Percentiles rank a stretch among this genome's conserved stretches.
phyloP scores from a whole-genome alignment of 1,139 yeast species.

The Blastobotrys petasosporus region DNA sequence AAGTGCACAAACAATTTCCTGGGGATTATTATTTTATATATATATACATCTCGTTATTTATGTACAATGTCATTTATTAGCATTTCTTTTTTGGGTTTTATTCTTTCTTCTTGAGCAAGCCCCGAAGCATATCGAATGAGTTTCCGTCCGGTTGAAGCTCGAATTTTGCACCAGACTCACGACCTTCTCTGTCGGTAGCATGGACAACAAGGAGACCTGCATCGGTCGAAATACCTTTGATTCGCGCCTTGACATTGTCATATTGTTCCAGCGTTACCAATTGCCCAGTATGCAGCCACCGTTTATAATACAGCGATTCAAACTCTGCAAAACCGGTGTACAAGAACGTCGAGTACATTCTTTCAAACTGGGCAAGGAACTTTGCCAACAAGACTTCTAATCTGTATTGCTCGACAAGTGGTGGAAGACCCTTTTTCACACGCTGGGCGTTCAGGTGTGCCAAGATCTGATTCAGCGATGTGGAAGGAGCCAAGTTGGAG shows the following conservation, averaged over 20 bases:
- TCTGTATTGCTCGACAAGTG: slow-evolving; percentile 40
- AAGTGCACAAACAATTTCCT: background rate
- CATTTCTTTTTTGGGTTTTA: too few species aligned
- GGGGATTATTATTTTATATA: too few species aligned
- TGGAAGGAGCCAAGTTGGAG: slow-evolving; percentile 83
- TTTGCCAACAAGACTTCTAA: slow-evolving; percentile 67
- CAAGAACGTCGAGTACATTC: slow-evolving; percentile 52
- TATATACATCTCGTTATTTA: too few species aligned
- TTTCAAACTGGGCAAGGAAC: slow-evolving; percentile 59
- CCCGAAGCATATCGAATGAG: slow-evolving; percentile 91
- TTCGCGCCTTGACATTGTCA: slow-evolving; percentile 51
- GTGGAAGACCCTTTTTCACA: slow-evolving; percentile 35
- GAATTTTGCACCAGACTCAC: slow-evolving; percentile 46
- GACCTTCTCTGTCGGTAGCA: slow-evolving; percentile 45
- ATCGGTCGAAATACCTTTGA: slow-evolving; percentile 76
- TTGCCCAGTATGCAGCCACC: slow-evolving; percentile 83
- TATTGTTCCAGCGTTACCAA: slow-evolving; percentile 45
- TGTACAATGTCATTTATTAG: too few species aligned
- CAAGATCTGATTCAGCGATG: slow-evolving; percentile 71
- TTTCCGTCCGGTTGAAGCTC: slow-evolving; percentile 96
- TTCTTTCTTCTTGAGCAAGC: slow-evolving; percentile 62
- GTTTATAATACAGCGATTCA: slow-evolving; percentile 64
- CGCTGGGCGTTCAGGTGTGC: slow-evolving; percentile 49
- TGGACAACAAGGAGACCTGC: slow-evolving; percentile 77
- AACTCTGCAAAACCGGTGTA: slow-evolving; percentile 63